Conservation (phyloP, 2,329 filamentous ascomycete species). For the Trichophyton rubrum region DNA sequence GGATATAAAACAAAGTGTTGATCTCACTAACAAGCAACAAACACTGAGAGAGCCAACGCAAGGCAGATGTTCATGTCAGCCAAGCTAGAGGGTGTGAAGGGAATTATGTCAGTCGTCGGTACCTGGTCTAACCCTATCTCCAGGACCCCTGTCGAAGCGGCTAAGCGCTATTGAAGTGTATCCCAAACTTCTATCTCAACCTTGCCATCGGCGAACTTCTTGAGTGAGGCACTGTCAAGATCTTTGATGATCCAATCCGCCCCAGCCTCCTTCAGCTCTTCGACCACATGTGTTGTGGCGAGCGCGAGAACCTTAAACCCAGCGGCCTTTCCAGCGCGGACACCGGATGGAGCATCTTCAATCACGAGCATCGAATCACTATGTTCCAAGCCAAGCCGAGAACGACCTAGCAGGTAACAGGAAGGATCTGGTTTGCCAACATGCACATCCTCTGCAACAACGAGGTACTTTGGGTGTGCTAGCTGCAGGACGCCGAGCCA, state of each 20-base stretch:
- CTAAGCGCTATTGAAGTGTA: slow-evolving; percentile 30
- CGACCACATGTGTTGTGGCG: slow-evolving; percentile 66
- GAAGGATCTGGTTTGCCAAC: slow-evolving; percentile 66
- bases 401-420: slow-evolving; percentile 58
- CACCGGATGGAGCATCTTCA: slow-evolving; percentile 80
- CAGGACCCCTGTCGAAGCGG: neutral
- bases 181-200: slow-evolving; percentile 57
- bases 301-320: slow-evolving; percentile 77
- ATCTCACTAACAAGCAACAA: neutral
- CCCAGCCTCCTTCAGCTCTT: slow-evolving; percentile 59
- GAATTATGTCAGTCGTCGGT: neutral
- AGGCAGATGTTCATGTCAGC: neutral
- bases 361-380: slow-evolving; percentile 56
- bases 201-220: slow-evolving; percentile 43
- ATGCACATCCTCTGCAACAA: slow-evolving; percentile 63
- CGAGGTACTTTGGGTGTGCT: slow-evolving; percentile 51
- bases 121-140: slow-evolving; percentile 3
- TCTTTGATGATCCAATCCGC: slow-evolving; percentile 82
- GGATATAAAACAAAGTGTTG: neutral
- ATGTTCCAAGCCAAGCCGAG: slow-evolving; percentile 42
- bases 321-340: slow-evolving; percentile 69
- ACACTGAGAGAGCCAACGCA: neutral
- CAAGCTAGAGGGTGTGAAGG: neutral
- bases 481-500: slow-evolving; percentile 59
- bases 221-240: slow-evolving; percentile 57